Conservation (phyloP, 2,329 filamentous ascomycete species). For the Emericellopsis cladophorae region DNA sequence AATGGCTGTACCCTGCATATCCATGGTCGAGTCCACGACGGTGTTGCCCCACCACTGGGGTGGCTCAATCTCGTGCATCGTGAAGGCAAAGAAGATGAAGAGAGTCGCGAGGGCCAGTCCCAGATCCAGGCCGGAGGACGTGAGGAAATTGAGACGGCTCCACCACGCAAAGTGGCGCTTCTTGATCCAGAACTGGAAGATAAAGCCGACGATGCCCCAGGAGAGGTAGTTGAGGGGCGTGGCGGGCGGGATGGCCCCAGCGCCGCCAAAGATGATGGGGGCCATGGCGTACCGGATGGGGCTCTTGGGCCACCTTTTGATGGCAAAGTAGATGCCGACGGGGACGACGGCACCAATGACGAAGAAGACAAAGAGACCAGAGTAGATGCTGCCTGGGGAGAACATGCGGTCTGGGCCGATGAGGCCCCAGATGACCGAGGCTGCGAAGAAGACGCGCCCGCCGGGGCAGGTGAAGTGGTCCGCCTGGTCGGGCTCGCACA, state of each 20-base stretch:
- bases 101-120: slow-evolving; percentile 56
- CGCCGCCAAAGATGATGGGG: slow-evolving; percentile 50
- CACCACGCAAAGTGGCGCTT: slow-evolving; percentile 56
- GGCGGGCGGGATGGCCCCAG: slow-evolving; percentile 47
- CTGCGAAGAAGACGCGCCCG: slow-evolving; percentile 51
- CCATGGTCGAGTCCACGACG: slow-evolving; percentile 46
- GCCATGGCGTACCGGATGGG: slow-evolving; percentile 42
- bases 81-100: slow-evolving; percentile 58
- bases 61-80: slow-evolving; percentile 46
- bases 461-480: slow-evolving; percentile 52
- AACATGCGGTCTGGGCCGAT: slow-evolving; percentile 53
- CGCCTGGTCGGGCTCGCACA: slow-evolving; percentile 46
- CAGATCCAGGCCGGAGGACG: slow-evolving; percentile 56
- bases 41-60: slow-evolving; percentile 61
- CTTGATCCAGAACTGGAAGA: slow-evolving; percentile 59
- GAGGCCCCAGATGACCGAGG: slow-evolving; percentile 56
- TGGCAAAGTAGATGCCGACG: slow-evolving; percentile 34
- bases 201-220: slow-evolving; percentile 59
- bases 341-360: slow-evolving; percentile 39
- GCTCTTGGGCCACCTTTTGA: slow-evolving; percentile 37
- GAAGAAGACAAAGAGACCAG: slow-evolving; percentile 47
- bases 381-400: slow-evolving; percentile 49
- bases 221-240: slow-evolving; percentile 62
- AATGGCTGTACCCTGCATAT: slow-evolving; percentile 46
- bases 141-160: slow-evolving; percentile 61